Base-by-base conservation (phyloP, 371 early-diverging fungal species). In the Quaeritorhiza haematococci region DNA sequence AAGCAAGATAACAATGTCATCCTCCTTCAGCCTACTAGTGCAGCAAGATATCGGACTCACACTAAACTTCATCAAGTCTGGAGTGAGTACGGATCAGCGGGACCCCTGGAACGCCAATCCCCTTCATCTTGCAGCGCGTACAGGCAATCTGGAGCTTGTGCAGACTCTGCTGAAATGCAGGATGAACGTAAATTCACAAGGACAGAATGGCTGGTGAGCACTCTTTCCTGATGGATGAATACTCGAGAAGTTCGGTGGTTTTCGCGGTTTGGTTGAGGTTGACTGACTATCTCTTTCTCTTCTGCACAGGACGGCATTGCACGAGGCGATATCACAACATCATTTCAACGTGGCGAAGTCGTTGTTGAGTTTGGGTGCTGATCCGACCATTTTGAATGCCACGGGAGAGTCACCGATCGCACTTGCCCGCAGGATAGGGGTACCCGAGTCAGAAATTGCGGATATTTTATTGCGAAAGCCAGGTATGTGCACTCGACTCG, bases 191-290 rank as follows among this genome's bases (percentile, higher is more conserved):
- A 67, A 74, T 56, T 24, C 29, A 1, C 47, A 34, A 27, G 72
- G 72, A 0, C 56, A 67, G 43, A 69, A 67, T 48, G 68, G 58
- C 23, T 74, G 75, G 75, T 74, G 43, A 26, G 60, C 15, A 7
- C 23, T 33, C n/a, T 38, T 38, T 17, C 17, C 17, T 17, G 41
- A 17, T 38, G 17, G 21, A 17, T 38, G 41, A 38, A n/a, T n/a
- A n/a, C n/a, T n/a, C n/a, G n/a, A n/a, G n/a, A n/a, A 33, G 19
- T 6, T 52, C 6, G 33, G 26, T 29, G 33, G 17, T 33, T 7
- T 32, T 19, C 38, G 23, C 21, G 7, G 17, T 26, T 50, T 21
- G 23, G 33, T 8, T 8, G 28, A n/a, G 7, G 17, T 33, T 5
- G 15, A 59, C 5, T 26, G 23, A 42, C 23, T 5, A 50, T 28